phyloP scores from a whole-genome alignment of 2,329 filamentous ascomycete species.

The Penicillium occitanis region DNA sequence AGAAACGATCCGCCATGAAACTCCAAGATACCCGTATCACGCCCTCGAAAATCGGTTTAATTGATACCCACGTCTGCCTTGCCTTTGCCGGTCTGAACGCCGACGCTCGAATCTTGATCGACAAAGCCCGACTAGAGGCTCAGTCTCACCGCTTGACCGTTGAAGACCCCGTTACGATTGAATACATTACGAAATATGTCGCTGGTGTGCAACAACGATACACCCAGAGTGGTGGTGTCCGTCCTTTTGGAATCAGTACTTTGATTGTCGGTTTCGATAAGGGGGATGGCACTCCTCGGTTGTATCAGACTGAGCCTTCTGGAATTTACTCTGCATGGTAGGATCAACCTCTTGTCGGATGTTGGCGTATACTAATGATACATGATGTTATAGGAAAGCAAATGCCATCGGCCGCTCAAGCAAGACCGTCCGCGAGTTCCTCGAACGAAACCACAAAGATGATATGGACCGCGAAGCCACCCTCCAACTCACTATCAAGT shows the following conservation, averaged over 20 bases:
- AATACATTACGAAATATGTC: conserved; percentile 99
- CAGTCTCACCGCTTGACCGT: conserved; percentile 97
- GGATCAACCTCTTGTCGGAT: conserved; percentile 29
- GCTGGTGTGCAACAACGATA: conserved; percentile 98
- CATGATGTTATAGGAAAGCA: conserved; percentile 73
- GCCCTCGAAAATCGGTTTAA: conserved; percentile 94
- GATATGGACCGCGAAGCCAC: conserved; percentile 96
- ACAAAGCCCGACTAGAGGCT: conserved; percentile 95
- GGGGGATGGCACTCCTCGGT: conserved; percentile 78
- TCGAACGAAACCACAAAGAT: conserved; percentile 98
- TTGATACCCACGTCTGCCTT: conserved; percentile 94
- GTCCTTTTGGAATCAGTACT: conserved; percentile 98
- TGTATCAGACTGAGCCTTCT: conserved; percentile 99
- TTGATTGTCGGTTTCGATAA: conserved; percentile 98
- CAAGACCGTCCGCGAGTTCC: conserved; percentile 98
- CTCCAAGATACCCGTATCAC: conserved; percentile 99
- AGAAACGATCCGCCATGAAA: conserved; percentile 99
- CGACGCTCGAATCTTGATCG: conserved; percentile 94
- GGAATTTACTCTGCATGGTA: conserved; percentile 99
- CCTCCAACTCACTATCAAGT: conserved; percentile 97
- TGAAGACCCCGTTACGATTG: conserved; percentile 94
- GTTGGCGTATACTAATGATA: conserved; percentile 23
- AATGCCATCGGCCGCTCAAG: conserved; percentile 97
- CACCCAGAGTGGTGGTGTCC: conserved; percentile 96
- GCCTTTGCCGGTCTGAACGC: conserved; percentile 97